Evolutionary conservation across 352 stramenopile species (phyloP).

Genomic region (Phytophthora hibernalis): DNA sequence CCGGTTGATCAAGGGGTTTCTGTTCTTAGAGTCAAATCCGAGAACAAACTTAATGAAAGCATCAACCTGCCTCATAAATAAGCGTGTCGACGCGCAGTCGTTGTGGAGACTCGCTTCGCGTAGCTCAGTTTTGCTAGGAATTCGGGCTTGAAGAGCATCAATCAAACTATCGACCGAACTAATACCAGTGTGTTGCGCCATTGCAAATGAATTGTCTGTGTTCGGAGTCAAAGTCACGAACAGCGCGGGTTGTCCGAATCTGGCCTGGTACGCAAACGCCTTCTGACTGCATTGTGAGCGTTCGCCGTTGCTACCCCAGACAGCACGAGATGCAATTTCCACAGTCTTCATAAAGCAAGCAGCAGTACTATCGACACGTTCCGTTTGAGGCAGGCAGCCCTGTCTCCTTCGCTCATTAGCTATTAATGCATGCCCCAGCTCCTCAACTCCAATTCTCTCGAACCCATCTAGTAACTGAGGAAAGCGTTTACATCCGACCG

Average conservation of each 20-base stretch:
- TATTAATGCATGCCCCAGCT: neutral
- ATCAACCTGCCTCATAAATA: neutral
- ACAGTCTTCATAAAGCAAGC: too few relatives aligned
- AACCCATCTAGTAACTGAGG: neutral
- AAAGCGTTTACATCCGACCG: slow-evolving; percentile 1
- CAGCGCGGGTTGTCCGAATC: too few relatives aligned
- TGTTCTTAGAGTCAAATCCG: neutral
- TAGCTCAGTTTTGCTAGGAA: neutral
- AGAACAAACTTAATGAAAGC: neutral
- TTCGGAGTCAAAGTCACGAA: too few relatives aligned
- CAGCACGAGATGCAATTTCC: too few relatives aligned
- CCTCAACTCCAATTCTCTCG: slow-evolving; percentile 1
- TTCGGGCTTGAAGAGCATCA: neutral
- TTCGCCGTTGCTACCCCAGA: too few relatives aligned
- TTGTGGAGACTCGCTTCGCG: neutral
- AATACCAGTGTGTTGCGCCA: too few relatives aligned
- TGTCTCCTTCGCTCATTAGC: neutral
- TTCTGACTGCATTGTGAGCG: too few relatives aligned
- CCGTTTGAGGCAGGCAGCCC: neutral
- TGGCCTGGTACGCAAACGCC: too few relatives aligned
- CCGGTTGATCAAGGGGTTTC: neutral
- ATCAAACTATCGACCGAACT: neutral
- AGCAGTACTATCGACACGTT: neutral
- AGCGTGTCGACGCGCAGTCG: neutral
- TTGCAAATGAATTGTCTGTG: too few relatives aligned